A percentile compares a stretch with the other conserved stretches of the same genome.
Evolutionary conservation across 2,329 filamentous ascomycete species (phyloP).

Genomic region (Penicillium corylophilum): DNA sequence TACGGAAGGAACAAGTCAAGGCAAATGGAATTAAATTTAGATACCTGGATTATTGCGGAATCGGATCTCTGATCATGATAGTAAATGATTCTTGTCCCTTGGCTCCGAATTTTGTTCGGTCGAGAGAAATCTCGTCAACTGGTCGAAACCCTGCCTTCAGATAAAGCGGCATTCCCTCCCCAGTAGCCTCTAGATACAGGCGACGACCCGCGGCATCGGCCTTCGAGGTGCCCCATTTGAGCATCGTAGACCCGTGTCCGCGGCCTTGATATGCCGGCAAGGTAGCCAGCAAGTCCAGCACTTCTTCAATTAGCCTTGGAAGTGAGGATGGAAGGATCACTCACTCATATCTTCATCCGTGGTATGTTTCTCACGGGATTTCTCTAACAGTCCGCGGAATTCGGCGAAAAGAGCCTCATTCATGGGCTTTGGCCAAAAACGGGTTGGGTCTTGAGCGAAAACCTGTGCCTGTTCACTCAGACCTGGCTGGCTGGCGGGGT

Average conservation of each 20-base stretch:
- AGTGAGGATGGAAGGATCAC: slow-evolving; percentile 3
- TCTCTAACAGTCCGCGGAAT: slow-evolving; percentile 20
- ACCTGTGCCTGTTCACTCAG: slow-evolving; percentile 41
- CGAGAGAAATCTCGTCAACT: slow-evolving; percentile 39
- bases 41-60: neutral
- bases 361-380: slow-evolving; percentile 17
- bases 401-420: slow-evolving; percentile 44
- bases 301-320: slow-evolving; percentile 11
- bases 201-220: slow-evolving; percentile 47
- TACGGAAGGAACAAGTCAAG: too few relatives aligned
- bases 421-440: slow-evolving; percentile 42
- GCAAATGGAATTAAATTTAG: too few relatives aligned
- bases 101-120: slow-evolving; percentile 31
- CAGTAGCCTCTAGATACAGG: slow-evolving; percentile 54
- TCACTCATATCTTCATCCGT: slow-evolving; percentile 26
- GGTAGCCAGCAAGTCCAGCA: slow-evolving; percentile 50
- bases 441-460: slow-evolving; percentile 36
- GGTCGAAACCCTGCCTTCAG: slow-evolving; percentile 49
- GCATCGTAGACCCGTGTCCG: slow-evolving; percentile 46
- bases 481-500: slow-evolving; percentile 26
- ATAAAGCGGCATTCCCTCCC: slow-evolving; percentile 50
- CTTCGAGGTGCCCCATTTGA: slow-evolving; percentile 50
- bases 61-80: slow-evolving; percentile 29
- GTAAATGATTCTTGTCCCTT: slow-evolving; percentile 19
- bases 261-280: slow-evolving; percentile 46